These are phyloP conservation scores for Boletus rubescentipes DNA, from an alignment of 768 basidiomycete genomes.

Conservation along the genomic window DNA sequence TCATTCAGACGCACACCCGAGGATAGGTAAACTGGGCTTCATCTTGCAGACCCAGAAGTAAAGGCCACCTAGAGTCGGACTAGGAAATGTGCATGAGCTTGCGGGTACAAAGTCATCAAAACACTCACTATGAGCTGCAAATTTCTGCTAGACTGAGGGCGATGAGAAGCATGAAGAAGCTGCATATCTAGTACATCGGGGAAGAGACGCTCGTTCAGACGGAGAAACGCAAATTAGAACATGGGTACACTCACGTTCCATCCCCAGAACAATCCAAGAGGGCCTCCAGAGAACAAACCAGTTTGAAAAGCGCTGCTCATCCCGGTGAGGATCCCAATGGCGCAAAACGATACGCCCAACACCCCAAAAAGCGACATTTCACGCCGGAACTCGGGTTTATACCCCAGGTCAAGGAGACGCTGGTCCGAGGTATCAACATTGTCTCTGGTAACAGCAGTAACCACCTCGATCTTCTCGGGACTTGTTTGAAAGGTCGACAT, in stretches of 20 bases:
- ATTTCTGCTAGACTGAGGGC: slow-evolving; percentile 57
- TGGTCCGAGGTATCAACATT: slow-evolving; percentile 32
- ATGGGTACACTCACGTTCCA: slow-evolving; percentile 47
- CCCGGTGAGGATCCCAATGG: slow-evolving; percentile 59
- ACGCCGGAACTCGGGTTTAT: slow-evolving; percentile 54
- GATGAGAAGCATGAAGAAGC: slow-evolving; percentile 57
- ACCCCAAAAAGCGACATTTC: slow-evolving; percentile 62
- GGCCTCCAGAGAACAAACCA: slow-evolving; percentile 56
- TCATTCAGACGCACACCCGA: slow-evolving; percentile 44
- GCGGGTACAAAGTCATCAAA: neutral
- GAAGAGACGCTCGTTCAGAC: neutral
- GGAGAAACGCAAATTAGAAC: neutral
- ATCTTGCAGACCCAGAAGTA: slow-evolving; percentile 67
- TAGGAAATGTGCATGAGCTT: slow-evolving; percentile 19
- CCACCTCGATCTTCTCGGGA: slow-evolving; percentile 16
- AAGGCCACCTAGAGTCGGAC: slow-evolving; percentile 56
- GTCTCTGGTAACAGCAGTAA: neutral
- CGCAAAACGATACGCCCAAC: slow-evolving; percentile 58
- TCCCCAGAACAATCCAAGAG: slow-evolving; percentile 59
- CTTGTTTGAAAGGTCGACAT: slow-evolving; percentile 9
- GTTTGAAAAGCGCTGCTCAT: slow-evolving; percentile 63
- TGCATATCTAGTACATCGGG: slow-evolving; percentile 44
- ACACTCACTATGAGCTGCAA: slow-evolving; percentile 53
- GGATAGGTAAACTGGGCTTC: slow-evolving; percentile 51
- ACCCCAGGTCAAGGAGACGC: slow-evolving; percentile 51